phyloP scores from a whole-genome alignment of 2,329 filamentous ascomycete species.

The Sphaerostilbella broomeana region DNA sequence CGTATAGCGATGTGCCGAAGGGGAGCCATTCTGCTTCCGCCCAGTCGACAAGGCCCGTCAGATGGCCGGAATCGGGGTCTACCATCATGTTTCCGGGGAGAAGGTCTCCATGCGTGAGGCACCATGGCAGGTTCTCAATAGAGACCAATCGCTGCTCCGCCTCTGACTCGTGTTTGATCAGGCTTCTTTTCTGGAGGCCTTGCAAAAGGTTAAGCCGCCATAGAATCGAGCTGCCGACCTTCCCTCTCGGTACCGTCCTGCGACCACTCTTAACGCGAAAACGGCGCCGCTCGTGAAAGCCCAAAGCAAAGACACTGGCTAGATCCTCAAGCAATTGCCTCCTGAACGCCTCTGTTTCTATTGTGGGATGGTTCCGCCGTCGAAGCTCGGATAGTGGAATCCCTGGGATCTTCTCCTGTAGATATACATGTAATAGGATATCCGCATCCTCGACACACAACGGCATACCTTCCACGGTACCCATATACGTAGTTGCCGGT shows the following conservation, averaged over 20 bases:
- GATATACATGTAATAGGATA: conserved; percentile 31
- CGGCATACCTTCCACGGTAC: conserved; percentile 21
- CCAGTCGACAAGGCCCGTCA: conserved; percentile 57
- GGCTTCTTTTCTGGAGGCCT: conserved; percentile 25
- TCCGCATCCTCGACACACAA: neutral
- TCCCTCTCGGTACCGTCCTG: conserved; percentile 16
- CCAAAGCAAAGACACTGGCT: conserved; percentile 33
- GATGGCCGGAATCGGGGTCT: conserved; percentile 31
- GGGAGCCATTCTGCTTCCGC: conserved; percentile 55
- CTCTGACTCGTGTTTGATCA: conserved; percentile 22
- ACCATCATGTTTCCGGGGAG: conserved; percentile 52
- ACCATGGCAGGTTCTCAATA: conserved; percentile 43
- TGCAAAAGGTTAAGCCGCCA: conserved; percentile 34
- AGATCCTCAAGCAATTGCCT: conserved; percentile 34
- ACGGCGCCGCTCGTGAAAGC: conserved; percentile 25
- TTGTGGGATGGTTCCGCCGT: neutral
- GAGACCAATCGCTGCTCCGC: conserved; percentile 17
- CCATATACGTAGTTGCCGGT: conserved; percentile 34
- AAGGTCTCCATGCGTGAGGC: conserved; percentile 56
- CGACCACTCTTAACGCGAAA: neutral
- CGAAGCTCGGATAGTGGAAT: conserved; percentile 27
- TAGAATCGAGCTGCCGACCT: conserved; percentile 35
- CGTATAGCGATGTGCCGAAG: conserved; percentile 54
- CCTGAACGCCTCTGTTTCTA: conserved; percentile 19
- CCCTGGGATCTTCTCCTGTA: conserved; percentile 36